A percentile compares a stretch with the other conserved stretches of the same genome.
Conservation (phyloP, 2,329 filamentous ascomycete genomes). For the Monilinia aucupariae region DNA sequence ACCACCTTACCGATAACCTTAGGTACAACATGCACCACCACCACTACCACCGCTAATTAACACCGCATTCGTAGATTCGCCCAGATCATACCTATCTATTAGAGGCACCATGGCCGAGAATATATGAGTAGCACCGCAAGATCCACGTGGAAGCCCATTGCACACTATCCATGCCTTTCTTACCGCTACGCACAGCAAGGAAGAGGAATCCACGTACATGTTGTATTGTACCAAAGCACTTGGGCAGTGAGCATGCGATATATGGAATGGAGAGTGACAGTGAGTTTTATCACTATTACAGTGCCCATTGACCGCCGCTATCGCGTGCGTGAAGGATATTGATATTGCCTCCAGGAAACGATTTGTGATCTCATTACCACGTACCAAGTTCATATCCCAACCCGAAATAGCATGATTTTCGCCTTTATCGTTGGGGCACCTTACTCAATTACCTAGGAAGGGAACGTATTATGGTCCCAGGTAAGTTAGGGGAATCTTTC, state of each 20-base stretch:
- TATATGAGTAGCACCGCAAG: background rate
- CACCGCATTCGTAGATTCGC: background rate
- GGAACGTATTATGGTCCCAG: background rate
- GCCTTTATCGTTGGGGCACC: slow-evolving; percentile 5
- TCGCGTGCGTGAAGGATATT: background rate
- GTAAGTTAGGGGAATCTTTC: slow-evolving; percentile 3
- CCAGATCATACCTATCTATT: background rate
- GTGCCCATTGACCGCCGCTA: background rate
- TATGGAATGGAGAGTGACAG: background rate
- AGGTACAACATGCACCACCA: background rate
- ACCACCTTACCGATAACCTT: no score
- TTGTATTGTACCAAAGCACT: background rate
- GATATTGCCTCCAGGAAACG: background rate
- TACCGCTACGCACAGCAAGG: background rate
- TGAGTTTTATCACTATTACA: background rate
- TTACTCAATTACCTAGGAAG: background rate
- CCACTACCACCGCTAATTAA: background rate
- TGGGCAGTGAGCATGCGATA: background rate
- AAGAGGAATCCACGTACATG: background rate
- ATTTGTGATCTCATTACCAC: background rate
- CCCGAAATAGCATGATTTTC: slow-evolving; percentile 1
- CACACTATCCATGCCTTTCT: background rate
- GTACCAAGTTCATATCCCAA: background rate
- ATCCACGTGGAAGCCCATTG: background rate
- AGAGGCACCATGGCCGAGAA: background rate